phyloP scores from a whole-genome alignment of 2,329 filamentous ascomycete genomes.

The Tolypocladium inflatum region DNA sequence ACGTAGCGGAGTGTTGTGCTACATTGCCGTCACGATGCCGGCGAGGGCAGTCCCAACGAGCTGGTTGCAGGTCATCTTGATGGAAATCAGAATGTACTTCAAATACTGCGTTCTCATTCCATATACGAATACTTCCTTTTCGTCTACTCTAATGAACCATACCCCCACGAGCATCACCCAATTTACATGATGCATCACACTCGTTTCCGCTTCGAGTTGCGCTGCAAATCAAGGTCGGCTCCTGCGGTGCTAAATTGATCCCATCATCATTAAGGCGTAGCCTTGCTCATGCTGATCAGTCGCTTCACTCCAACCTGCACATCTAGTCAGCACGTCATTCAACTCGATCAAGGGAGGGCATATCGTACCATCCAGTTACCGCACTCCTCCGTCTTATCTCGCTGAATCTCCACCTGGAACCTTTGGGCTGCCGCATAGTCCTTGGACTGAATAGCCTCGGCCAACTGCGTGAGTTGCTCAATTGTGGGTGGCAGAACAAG shows the following conservation, averaged over 20 bases:
- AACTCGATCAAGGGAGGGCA: not conserved
- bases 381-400: conserved; percentile 69
- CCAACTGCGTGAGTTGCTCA: conserved; percentile 52
- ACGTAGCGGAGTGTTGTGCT: too few species aligned
- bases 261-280: conserved; percentile 41
- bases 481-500: conserved; percentile 74
- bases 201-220: not conserved
- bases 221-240: not conserved
- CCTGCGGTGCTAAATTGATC: not conserved
- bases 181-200: not conserved
- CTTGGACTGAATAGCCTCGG: conserved; percentile 56
- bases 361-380: conserved; percentile 75
- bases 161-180: not conserved
- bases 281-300: conserved; percentile 70
- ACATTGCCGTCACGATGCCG: not conserved
- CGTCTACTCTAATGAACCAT: not conserved
- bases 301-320: conserved; percentile 64
- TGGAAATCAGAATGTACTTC: not conserved
- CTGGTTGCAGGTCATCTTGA: not conserved
- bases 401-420: conserved; percentile 67
- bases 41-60: too few species aligned
- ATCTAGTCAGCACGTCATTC: conserved; percentile 26
- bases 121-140: not conserved
- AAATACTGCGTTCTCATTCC: not conserved
- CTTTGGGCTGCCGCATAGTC: conserved; percentile 59